Percentiles rank a stretch among this genome's conserved stretches.
phyloP scores from a whole-genome alignment of 345 rosid species.

The Eucalyptus sp. region DNA sequence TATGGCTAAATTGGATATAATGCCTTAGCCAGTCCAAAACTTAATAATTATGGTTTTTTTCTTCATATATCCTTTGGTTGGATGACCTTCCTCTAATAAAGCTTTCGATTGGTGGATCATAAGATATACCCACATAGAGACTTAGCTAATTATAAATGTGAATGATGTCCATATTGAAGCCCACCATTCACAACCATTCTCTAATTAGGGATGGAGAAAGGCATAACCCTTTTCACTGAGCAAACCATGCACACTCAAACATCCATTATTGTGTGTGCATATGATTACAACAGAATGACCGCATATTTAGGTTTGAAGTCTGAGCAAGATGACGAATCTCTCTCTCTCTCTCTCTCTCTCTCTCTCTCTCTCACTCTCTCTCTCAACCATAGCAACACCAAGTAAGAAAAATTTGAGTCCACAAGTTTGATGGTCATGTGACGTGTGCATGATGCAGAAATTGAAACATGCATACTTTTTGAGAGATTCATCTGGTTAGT shows the following conservation, averaged over 20 bases:
- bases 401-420: not conserved
- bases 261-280: not conserved
- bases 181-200: not conserved
- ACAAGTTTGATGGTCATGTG: not conserved
- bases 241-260: not conserved
- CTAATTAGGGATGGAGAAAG: not conserved
- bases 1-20: not conserved
- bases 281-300: not conserved
- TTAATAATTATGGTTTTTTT: not conserved
- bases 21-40: not conserved
- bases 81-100: not conserved
- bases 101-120: not conserved
- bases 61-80: not conserved
- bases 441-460: not conserved
- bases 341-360: not conserved
- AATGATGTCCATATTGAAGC: not conserved
- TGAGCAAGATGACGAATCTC: not conserved
- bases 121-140: not conserved
- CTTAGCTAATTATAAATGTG: not conserved
- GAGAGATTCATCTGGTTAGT: too few species aligned
- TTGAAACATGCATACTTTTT: not conserved
- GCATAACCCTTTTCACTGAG: not conserved
- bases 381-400: not conserved
- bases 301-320: not conserved
- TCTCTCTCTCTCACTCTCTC: too few species aligned